These are phyloP conservation scores for Staphylotrichum tortipilum DNA, from an alignment of 495 filamentous ascomycete genomes.

Conservation along the genomic window DNA sequence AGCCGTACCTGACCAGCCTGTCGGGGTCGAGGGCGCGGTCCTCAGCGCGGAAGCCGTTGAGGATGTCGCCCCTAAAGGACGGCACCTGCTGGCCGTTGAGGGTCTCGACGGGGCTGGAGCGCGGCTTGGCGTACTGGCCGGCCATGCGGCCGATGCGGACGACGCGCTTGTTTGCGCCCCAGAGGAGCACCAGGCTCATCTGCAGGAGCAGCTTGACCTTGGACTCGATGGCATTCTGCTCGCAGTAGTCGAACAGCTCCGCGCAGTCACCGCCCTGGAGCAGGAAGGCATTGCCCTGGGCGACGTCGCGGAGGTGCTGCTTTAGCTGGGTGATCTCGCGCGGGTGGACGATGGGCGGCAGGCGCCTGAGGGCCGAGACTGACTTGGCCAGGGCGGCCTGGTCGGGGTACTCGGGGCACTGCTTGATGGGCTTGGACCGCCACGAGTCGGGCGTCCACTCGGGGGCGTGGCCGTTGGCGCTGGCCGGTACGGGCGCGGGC, in stretches of 20 bases:
- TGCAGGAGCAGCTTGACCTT: constrained; percentile 95
- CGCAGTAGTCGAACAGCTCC: constrained; percentile 95
- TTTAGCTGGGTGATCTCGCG: constrained; percentile 75
- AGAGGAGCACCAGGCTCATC: constrained; percentile 90
- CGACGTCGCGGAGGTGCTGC: constrained; percentile 69
- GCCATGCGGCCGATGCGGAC: constrained; percentile 94
- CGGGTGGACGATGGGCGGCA: constrained; percentile 87
- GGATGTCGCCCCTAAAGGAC: constrained; percentile 88
- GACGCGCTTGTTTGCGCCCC: constrained; percentile 83
- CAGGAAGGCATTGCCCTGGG: constrained; percentile 85
- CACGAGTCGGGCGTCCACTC: constrained; percentile 63
- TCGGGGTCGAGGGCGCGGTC: constrained; percentile 72
- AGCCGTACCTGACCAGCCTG: constrained; percentile 58
- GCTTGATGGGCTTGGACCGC: constrained; percentile 85
- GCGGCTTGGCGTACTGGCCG: constrained; percentile 92
- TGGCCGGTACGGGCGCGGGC: no score
- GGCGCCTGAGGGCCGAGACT: constrained; percentile 58
- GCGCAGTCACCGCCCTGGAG: constrained; percentile 96
- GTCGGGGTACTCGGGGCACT: constrained; percentile 76
- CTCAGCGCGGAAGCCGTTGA: constrained; percentile 73
- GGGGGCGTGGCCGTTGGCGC: not conserved
- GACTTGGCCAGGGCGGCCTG: constrained; percentile 52
- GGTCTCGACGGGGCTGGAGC: constrained; percentile 78
- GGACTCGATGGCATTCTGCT: constrained; percentile 77
- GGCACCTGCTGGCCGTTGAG: constrained; percentile 73